Evolutionary conservation across 208 protist species (phyloP).

Genomic region (Leishmania guyanensis): DNA sequence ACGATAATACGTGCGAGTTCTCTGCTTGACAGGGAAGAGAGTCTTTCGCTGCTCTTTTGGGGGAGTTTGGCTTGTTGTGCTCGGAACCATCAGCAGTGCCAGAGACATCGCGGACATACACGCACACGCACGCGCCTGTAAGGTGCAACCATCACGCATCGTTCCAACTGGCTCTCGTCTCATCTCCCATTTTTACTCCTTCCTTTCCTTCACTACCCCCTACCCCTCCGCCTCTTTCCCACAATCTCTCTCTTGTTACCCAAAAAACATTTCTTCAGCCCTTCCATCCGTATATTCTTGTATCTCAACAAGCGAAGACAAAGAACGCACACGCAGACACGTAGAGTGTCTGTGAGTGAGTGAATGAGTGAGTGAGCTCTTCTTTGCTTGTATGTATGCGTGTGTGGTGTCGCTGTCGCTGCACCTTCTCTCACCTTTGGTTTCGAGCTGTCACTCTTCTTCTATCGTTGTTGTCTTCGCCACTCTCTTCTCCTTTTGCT

Average conservation of each 20-base stretch:
- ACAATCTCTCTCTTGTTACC: neutral
- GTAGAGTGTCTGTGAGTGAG: neutral
- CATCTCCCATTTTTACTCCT: neutral
- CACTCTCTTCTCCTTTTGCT: neutral
- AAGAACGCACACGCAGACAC: neutral
- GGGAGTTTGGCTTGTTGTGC: neutral
- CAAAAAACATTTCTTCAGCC: neutral
- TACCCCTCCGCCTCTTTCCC: neutral
- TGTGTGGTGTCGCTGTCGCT: neutral
- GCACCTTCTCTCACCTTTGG: neutral
- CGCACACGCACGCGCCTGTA: neutral
- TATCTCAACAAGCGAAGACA: neutral
- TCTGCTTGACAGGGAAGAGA: neutral
- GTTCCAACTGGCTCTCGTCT: neutral
- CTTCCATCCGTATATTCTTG: neutral
- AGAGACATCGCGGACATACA: neutral
- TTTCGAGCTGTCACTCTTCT: neutral
- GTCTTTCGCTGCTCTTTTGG: conserved; percentile 12
- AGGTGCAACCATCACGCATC: neutral
- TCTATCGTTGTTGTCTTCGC: neutral
- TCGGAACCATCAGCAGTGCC: neutral
- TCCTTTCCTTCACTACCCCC: neutral
- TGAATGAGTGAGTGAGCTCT: neutral
- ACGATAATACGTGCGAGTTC: neutral
- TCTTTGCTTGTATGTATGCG: neutral